These are phyloP conservation scores for Nevesoporus exiguus DNA, from an alignment of 768 basidiomycete genomes.

Conservation along the genomic window DNA sequence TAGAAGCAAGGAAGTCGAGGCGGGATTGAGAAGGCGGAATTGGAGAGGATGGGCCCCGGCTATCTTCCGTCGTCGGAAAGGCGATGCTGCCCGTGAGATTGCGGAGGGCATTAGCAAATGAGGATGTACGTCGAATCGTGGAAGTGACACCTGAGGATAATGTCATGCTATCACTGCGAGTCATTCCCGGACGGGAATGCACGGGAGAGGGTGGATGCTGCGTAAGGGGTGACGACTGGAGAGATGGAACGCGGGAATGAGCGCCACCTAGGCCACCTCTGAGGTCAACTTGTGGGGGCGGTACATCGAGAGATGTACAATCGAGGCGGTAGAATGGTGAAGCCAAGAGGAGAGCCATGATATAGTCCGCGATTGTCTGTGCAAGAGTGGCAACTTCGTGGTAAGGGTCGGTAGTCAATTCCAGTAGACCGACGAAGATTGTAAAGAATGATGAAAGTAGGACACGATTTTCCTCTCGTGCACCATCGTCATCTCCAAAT, in stretches of 20 bases:
- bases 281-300: conserved; percentile 42
- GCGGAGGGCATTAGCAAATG: conserved; percentile 74
- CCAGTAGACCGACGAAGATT: conserved; percentile 82
- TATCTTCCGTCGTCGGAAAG: conserved; percentile 64
- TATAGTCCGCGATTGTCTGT: conserved; percentile 87
- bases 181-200: conserved; percentile 44
- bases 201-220: conserved; percentile 46
- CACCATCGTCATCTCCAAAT: conserved; percentile 60
- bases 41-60: conserved; percentile 37
- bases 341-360: conserved; percentile 85
- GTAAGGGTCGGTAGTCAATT: conserved; percentile 90
- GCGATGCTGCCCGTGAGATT: conserved; percentile 66
- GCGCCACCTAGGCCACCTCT: conserved; percentile 27
- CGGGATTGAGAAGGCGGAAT: conserved; percentile 21
- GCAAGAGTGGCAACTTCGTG: conserved; percentile 90
- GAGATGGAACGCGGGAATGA: conserved; percentile 45
- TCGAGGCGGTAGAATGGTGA: conserved; percentile 81
- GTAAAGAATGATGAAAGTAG: conserved; percentile 92
- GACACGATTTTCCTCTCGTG: conserved; percentile 75
- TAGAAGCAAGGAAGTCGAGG: conserved; percentile 41
- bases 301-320: conserved; percentile 55
- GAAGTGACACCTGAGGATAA: conserved; percentile 60
- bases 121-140: conserved; percentile 74
- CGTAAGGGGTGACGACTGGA: conserved; percentile 47
- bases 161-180: conserved; percentile 62